Base-by-base conservation (phyloP, 148 eudicot genomes). In the Chenopodium album region DNA sequence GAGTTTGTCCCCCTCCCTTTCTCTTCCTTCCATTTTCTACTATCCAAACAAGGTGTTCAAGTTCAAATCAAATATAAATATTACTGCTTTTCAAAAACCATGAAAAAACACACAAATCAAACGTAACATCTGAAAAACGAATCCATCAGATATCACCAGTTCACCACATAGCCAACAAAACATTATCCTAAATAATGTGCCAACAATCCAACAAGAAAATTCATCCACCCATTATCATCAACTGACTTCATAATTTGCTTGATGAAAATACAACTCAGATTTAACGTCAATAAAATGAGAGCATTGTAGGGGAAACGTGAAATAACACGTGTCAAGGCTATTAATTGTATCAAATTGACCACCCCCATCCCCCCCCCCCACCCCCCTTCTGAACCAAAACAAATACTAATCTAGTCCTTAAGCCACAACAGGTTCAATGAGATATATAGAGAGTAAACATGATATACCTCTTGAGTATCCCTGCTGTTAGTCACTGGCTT, bases 401-500 rank as follows among this genome's bases (percentile, higher is more conserved):
- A 34, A 34, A 3, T 34, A 34, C 5, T 14, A 56, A 56, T 14
- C 62, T 56, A 14, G 19, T 67, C 71, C 37, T 67, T 26, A 71
- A 7, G 14, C 22, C 44, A 12, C 22, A 68, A 41, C 8, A 41
- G 44, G 44, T 41, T 41, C 44, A 41, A 41, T 41, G 44, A 41
- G 8, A 22, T 1, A 32, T 7, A 9, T 14, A 72, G 20, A 74
- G 76, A 23, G 76, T 6, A 22, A 9, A 62, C 37, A 62, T 28
- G 7, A 75, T 84, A 78, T 82, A 96, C 99, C 97, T 96, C 98
- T 85, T 94, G 98, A 48, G 99, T 96, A 86, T 96, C 99, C 81
- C 99, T 88, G 87, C 99, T 96, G 82, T 94, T 94, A 78, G 99
- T 96, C 78, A 96, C 98, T 22, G 99, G 98, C 88, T 94, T 96